Conservation (phyloP, 495 filamentous ascomycete genomes). For the Ramalina peruviana region DNA sequence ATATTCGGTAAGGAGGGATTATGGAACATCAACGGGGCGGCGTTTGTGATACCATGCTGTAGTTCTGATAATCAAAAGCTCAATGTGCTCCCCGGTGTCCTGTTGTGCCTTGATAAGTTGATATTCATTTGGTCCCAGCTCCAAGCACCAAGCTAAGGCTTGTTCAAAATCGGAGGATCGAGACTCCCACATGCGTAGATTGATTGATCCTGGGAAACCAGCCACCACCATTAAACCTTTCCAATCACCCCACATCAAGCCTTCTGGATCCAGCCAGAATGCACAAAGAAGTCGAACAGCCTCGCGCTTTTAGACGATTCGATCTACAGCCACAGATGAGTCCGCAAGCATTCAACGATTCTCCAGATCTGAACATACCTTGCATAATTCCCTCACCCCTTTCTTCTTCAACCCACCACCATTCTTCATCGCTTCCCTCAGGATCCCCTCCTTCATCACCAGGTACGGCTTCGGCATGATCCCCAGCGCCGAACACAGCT, state of each 20-base stretch:
- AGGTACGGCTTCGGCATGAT: conserved; percentile 88
- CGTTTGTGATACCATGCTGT: too few species aligned
- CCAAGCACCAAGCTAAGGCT: neutral
- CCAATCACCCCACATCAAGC: conserved; percentile 17
- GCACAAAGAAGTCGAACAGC: conserved; percentile 89
- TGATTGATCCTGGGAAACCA: neutral
- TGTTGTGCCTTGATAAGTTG: too few species aligned
- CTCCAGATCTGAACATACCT: conserved; percentile 26
- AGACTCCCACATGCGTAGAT: neutral
- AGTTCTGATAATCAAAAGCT: too few species aligned
- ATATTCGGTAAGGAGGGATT: too few species aligned
- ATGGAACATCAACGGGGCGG: too few species aligned
- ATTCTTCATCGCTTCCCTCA: conserved; percentile 78
- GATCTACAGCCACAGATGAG: conserved; percentile 27
- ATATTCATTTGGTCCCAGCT: conserved; percentile 8
- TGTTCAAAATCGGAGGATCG: neutral
- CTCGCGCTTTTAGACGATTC: conserved; percentile 50
- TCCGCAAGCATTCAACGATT: too few species aligned
- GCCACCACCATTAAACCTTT: neutral
- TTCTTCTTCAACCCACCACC: conserved; percentile 87
- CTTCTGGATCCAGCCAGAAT: conserved; percentile 84
- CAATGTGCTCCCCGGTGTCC: too few species aligned
- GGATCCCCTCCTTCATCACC: conserved; percentile 77
- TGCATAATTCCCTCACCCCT: conserved; percentile 56
- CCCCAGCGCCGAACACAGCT: conserved; percentile 69